Evolutionary conservation across 2,329 filamentous ascomycete species (phyloP).

Genomic region (Coniochaeta ligniaria): DNA sequence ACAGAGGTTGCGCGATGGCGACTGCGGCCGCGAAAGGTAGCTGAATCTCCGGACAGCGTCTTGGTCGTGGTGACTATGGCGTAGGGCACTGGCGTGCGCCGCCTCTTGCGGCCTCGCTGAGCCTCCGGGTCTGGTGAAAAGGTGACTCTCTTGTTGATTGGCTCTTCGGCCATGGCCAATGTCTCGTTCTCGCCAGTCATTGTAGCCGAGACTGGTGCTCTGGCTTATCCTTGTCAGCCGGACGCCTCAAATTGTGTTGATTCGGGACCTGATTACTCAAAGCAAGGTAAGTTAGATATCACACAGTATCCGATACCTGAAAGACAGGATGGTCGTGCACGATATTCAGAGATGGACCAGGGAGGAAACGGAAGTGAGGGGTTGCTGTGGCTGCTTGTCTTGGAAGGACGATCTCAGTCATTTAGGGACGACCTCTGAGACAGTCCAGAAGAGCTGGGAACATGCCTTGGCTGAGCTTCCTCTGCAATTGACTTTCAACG

Average conservation of each 20-base stretch:
- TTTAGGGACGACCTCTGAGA: neutral
- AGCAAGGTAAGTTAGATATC: neutral
- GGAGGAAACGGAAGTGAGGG: neutral
- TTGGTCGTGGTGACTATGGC: conserved; percentile 15
- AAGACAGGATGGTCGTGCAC: neutral
- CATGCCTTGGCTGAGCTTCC: neutral
- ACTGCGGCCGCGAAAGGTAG: conserved; percentile 32
- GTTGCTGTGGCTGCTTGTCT: neutral
- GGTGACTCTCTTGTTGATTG: neutral
- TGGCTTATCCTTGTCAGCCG: neutral
- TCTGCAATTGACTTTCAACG: neutral
- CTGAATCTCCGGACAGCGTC: conserved; percentile 27
- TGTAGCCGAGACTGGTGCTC: neutral
- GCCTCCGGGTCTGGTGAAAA: conserved; percentile 22
- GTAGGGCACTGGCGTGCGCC: conserved; percentile 22
- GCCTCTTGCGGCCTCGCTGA: conserved; percentile 26
- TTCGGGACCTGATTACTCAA: neutral
- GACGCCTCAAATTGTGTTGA: neutral
- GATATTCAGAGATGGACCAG: neutral
- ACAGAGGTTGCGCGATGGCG: conserved; percentile 29
- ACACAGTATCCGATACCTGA: neutral
- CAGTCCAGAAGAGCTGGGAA: neutral
- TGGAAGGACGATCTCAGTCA: neutral
- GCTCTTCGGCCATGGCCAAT: neutral
- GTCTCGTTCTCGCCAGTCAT: neutral